Base-by-base conservation (phyloP, 352 stramenopile species). In the Globisporangium cederbergense region DNA sequence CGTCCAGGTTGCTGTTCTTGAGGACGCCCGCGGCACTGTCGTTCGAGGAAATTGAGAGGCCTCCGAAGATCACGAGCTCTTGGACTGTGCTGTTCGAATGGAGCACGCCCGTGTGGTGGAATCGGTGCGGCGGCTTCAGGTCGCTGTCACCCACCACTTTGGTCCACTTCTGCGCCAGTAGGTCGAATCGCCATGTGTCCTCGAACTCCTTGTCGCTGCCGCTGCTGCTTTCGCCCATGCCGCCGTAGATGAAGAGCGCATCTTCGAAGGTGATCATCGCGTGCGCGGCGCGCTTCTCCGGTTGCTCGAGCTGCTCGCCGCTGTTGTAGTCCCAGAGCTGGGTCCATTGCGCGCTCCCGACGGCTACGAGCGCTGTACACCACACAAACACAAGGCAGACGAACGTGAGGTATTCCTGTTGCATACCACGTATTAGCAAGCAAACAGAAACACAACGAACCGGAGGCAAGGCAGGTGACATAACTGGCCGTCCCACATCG, bases 171-270 rank as follows among this genome's bases (percentile, higher is more conserved):
- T 68, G 66, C 0, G 43, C 47, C 14, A 71, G 46, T 30, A 86
- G 56, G 38, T 88, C 75, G 46, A 88, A 86, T 11, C 68, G 66
- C 83, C 83, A 93, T n/a, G 83, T 90, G 61, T 93, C 83, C n/a
- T 82, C 79, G 36, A 77, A 86, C 64, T 93, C 83, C 60, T 80
- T 53, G 53, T 88, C 78, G 4, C 60, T 59, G 32, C 62, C 60
- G 8, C 66, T 56, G 2, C 60, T 14, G 38, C 70, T 22, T 7
- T 73, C 68, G 30, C 77, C 80, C 38, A 90, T 73, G 46, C 83
- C 83, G 3, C 83, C 83, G 60, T 80, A 90, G 34, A 90, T 58
- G 62, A 88, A 91, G 36, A 93, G 60, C 11, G 65, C 63, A 59
- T 93, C 77, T 9, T 80, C 51, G 53, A 82, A 79, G 3, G 61